Base-by-base conservation (phyloP, 208 protist species). In the Crithidia fasciculata region DNA sequence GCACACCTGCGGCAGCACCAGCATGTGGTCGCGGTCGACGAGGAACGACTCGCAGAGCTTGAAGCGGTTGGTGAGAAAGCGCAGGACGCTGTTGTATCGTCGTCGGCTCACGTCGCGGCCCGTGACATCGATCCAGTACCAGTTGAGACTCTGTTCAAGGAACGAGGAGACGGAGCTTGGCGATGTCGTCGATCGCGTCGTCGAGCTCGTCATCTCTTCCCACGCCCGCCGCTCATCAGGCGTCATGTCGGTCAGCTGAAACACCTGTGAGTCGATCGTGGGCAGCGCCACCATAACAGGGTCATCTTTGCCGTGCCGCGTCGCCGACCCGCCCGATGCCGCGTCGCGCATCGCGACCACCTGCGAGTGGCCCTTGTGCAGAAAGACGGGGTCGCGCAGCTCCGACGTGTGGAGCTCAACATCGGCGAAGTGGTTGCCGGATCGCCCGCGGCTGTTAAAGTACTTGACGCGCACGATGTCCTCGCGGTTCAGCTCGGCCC, bases 61-160 rank as follows among this genome's bases (percentile, higher is more conserved):
- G 68, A 96, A 96, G 45, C 70, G 75, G 53, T 72, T 56, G 1
- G 91, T 94, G 7, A 96, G 69, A 41, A 72, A 80, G 75, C 83
- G 82, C 68, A 96, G 78, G 0, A 77, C 85, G 19, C 28, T 76
- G 67, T 89, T 85, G 84, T 96, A 96, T 56, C 78, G 76, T n/a
- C 71, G 71, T 47, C 69, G 74, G 55, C 72, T 81, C 5, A 77
- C 54, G 68, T 96, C 91, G 40, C 88, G 84, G 16, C 91, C 91
- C 28, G 80, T 86, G 56, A 96, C 87, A 57, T 94, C 91, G 58
- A 96, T 82, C 87, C 88, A 96, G 72, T 96, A 92, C 91, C 91
- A 96, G 80, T 96, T 96, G 8, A 94, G 79, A 72, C 84, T 94
- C 81, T 92, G 84, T 82, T 94, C 88, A 7, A 94, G 70, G 63